phyloP scores from a whole-genome alignment of 23 red algal genomes.

The Gracilaria gracilis region DNA sequence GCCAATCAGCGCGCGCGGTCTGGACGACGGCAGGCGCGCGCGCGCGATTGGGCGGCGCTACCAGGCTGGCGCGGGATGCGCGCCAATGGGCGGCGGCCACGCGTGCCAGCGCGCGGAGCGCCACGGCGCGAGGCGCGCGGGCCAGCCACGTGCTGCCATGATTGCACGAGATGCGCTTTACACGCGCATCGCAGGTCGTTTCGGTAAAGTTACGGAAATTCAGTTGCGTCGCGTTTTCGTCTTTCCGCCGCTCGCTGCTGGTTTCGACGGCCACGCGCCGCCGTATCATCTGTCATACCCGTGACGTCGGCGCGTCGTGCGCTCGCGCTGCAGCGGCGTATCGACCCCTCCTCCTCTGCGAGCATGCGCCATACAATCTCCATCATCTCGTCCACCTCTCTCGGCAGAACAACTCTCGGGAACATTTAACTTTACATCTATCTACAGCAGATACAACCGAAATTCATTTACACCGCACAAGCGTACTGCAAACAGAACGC shows the following conservation, averaged over 20 bases:
- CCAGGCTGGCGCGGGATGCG: background rate
- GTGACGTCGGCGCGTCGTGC: too few species aligned
- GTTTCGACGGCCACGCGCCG: background rate
- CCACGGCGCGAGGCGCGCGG: background rate
- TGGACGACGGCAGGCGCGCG: background rate
- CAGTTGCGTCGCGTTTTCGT: background rate
- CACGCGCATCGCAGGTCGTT: background rate
- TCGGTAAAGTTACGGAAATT: background rate
- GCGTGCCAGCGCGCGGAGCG: background rate
- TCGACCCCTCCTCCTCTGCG: too few species aligned
- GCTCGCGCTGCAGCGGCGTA: too few species aligned
- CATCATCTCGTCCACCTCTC: background rate
- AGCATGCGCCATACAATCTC: background rate
- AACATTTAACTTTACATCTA: too few species aligned
- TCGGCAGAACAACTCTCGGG: too few species aligned
- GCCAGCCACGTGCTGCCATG: slow-evolving; percentile 1
- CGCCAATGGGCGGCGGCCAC: background rate
- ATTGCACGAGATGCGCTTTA: background rate
- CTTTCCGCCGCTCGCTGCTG: background rate
- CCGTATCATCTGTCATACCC: too few species aligned
- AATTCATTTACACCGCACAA: background rate
- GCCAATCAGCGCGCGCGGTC: slow-evolving; percentile 6
- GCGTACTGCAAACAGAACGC: background rate
- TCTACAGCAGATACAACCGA: too few species aligned
- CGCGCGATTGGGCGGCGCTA: background rate